Percentiles rank a stretch among this genome's conserved stretches.
phyloP scores from a whole-genome alignment of 768 basidiomycete species.

The Trametes elegans region DNA sequence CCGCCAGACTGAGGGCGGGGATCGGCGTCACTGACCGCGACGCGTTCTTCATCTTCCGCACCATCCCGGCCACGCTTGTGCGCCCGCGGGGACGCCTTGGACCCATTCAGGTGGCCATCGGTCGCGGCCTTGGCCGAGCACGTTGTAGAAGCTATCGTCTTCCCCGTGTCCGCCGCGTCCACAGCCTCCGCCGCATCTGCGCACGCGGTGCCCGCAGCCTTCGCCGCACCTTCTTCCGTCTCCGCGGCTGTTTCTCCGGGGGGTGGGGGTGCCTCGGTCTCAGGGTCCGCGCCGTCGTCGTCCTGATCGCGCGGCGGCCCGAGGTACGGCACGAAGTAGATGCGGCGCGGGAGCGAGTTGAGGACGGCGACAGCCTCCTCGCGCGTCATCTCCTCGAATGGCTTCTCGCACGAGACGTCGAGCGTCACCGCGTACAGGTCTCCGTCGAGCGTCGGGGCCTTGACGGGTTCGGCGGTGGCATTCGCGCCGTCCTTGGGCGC shows the following conservation, averaged over 20 bases:
- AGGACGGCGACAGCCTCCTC: conserved; percentile 15
- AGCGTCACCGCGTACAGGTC: conserved; percentile 7
- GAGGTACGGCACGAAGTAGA: conserved; percentile 6
- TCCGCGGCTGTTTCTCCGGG: too few species aligned
- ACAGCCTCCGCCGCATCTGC: not conserved
- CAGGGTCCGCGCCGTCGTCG: not conserved
- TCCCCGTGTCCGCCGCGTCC: not conserved
- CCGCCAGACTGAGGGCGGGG: not conserved
- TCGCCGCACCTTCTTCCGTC: not conserved
- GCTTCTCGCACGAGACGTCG: conserved; percentile 10
- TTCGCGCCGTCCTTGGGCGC: not conserved
- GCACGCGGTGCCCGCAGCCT: not conserved
- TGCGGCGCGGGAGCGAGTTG: conserved; percentile 12
- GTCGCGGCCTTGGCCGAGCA: not conserved
- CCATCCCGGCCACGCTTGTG: not conserved
- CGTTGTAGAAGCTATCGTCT: not conserved
- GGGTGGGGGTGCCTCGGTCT: too few species aligned
- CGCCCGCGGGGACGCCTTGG: conserved; percentile 2
- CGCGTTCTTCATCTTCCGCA: not conserved
- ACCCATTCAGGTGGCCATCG: not conserved
- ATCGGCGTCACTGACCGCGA: not conserved
- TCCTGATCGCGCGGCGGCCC: not conserved
- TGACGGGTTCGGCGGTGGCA: not conserved
- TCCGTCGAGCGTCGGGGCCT: not conserved
- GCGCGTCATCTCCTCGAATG: conserved; percentile 14